These are phyloP conservation scores for Monilinia laxa DNA, from an alignment of 2,329 filamentous ascomycete species.

Conservation along the genomic window DNA sequence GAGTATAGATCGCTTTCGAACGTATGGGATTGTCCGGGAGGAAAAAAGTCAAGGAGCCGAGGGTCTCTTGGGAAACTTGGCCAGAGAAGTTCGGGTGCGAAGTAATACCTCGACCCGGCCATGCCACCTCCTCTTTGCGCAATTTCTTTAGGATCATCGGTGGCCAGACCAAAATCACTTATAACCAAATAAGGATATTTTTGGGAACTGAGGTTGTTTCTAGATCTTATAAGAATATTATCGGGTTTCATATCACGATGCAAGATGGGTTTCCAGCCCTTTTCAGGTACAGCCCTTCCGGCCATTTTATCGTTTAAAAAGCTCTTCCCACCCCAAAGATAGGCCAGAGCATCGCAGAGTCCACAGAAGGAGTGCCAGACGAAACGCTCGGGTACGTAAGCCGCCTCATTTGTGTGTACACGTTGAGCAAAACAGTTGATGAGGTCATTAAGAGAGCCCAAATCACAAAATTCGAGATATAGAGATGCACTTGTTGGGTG, in stretches of 20 bases:
- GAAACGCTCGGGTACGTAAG: slow-evolving; percentile 32
- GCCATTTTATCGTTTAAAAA: slow-evolving; percentile 22
- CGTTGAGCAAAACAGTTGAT: slow-evolving; percentile 28
- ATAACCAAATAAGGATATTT: slow-evolving; percentile 37
- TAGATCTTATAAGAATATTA: slow-evolving; percentile 36
- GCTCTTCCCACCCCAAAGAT: slow-evolving; percentile 30
- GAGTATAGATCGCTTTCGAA: slow-evolving; percentile 35
- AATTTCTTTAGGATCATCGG: slow-evolving; percentile 25
- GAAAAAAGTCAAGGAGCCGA: slow-evolving; percentile 14
- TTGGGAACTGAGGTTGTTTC: slow-evolving; percentile 27
- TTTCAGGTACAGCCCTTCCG: neutral
- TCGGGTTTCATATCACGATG: slow-evolving; percentile 40
- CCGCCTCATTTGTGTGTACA: slow-evolving; percentile 12
- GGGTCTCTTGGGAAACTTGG: slow-evolving; percentile 24
- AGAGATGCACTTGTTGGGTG: slow-evolving; percentile 28
- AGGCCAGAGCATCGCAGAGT: slow-evolving; percentile 35
- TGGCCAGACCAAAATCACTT: slow-evolving; percentile 38
- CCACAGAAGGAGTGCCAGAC: slow-evolving; percentile 37
- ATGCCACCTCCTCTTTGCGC: slow-evolving; percentile 4
- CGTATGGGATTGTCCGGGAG: slow-evolving; percentile 25
- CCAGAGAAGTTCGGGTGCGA: slow-evolving; percentile 34
- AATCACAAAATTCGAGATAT: slow-evolving; percentile 38
- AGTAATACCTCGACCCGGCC: slow-evolving; percentile 28
- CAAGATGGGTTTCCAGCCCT: slow-evolving; percentile 33
- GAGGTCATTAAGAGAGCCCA: slow-evolving; percentile 33